Percentiles rank a stretch among this genome's conserved stretches.
Evolutionary conservation across 495 filamentous ascomycete species (phyloP).

Genomic region (Tuber umbilicatum): DNA sequence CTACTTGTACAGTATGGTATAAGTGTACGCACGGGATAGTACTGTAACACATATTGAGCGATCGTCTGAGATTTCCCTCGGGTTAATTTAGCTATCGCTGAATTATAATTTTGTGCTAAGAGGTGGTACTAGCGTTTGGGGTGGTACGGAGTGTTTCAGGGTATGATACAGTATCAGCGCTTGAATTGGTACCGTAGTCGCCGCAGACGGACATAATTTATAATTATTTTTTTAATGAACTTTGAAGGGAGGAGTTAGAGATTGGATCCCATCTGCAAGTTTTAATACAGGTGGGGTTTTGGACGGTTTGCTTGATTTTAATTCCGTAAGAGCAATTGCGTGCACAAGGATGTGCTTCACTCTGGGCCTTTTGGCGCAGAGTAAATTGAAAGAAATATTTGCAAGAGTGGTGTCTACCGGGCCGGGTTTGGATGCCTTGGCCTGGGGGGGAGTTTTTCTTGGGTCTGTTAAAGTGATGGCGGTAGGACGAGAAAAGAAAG

Average conservation of each 20-base stretch:
- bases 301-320: background rate
- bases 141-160: background rate
- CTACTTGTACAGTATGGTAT: background rate
- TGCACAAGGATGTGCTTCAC: background rate
- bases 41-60: background rate
- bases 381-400: background rate
- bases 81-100: background rate
- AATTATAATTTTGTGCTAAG: background rate
- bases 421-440: background rate
- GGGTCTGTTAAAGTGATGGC: background rate
- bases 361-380: no score
- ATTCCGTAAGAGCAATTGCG: background rate
- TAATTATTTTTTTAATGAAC: background rate
- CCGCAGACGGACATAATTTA: background rate
- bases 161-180: no score
- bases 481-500: background rate
- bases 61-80: background rate
- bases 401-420: background rate
- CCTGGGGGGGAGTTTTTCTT: background rate
- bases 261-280: background rate
- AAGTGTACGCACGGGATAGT: background rate
- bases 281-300: background rate
- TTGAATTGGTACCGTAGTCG: background rate
- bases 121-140: background rate
- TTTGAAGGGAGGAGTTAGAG: background rate